A percentile compares a stretch with the other conserved stretches of the same genome.
phyloP scores from a whole-genome alignment of 306 rosid genomes.

The Vigna reflexopilosa region DNA sequence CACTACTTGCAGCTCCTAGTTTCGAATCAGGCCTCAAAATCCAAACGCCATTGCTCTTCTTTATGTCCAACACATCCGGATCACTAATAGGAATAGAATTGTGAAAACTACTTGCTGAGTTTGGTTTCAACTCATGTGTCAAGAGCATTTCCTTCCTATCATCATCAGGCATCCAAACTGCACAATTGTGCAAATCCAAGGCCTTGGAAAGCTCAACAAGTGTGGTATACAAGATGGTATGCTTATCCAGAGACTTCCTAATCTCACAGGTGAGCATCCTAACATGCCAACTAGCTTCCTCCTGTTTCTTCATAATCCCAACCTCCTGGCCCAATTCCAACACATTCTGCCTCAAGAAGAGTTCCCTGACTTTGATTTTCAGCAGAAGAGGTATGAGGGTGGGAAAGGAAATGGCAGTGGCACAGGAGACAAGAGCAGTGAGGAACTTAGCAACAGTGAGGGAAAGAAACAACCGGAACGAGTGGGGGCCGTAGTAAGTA shows the following conservation, averaged over 20 bases:
- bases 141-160: slow-evolving; percentile 62
- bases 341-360: slow-evolving; percentile 75
- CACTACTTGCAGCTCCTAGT: slow-evolving; percentile 68
- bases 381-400: slow-evolving; percentile 79
- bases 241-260: slow-evolving; percentile 77
- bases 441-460: slow-evolving; percentile 81
- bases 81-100: slow-evolving; percentile 64
- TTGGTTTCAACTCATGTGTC: slow-evolving; percentile 69
- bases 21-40: slow-evolving; percentile 70
- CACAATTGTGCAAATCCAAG: slow-evolving; percentile 71
- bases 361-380: slow-evolving; percentile 76
- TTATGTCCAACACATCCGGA: slow-evolving; percentile 65
- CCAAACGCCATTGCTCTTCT: slow-evolving; percentile 59
- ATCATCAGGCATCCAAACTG: slow-evolving; percentile 86
- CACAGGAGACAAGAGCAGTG: slow-evolving; percentile 84
- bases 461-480: slow-evolving; percentile 68
- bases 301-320: slow-evolving; percentile 81
- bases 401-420: slow-evolving; percentile 78
- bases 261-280: slow-evolving; percentile 84
- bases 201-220: slow-evolving; percentile 87
- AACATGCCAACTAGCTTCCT: slow-evolving; percentile 86
- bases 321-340: slow-evolving; percentile 80
- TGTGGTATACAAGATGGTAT: slow-evolving; percentile 75
- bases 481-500: slow-evolving; percentile 71
- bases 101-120: slow-evolving; percentile 37